Evolutionary conservation across 208 protist species (phyloP), one percentile per base, ranked within the genome.

Genomic region (Wallacemonas sp.): DNA sequence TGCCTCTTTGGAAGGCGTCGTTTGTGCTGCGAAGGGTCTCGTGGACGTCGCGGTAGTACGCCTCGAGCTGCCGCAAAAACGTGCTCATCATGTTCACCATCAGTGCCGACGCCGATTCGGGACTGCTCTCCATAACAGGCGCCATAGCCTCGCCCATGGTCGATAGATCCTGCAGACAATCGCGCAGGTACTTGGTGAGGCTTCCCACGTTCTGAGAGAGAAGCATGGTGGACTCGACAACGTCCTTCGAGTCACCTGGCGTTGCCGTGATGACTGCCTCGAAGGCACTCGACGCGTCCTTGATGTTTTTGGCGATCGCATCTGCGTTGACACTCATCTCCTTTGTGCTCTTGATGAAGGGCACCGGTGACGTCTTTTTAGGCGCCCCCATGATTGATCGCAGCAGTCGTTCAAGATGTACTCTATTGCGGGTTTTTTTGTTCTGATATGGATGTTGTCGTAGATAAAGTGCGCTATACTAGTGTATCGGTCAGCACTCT

Each of bases 71-170:
- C 3, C 79, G 76, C 1, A 83, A 34, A 52, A 91, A 83, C 26
- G 74, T 81, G 60, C 69, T 79, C 63, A 81, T 90, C 43, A 94
- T 74, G 65, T 88, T 94, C 9, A 83, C 47, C 67, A 87, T 70
- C 24, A 94, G 73, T 43, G 76, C 66, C 19, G 72, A 56, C 17
- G 74, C 75, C 17, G 77, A 61, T 39, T 88, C 81, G 11, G 78
- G 78, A 29, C 72, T 80, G 21, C 46, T 74, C 38, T 76, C 68
- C 61, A 90, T 79, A 23, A 89, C 81, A 4, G 84, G 75, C 27
- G 60, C 48, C 80, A 90, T 88, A 5, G 88, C 88, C 65, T 78
- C 72, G 3, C 82, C 77, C 85, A 91, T 91, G 41, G 56, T 74
- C 1, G 72, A 52, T 19, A 94, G 55, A 49, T 94, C 88, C 1